These are phyloP conservation scores for Leccinum olivaceopallidum DNA, from an alignment of 768 basidiomycete genomes.

Conservation along the genomic window DNA sequence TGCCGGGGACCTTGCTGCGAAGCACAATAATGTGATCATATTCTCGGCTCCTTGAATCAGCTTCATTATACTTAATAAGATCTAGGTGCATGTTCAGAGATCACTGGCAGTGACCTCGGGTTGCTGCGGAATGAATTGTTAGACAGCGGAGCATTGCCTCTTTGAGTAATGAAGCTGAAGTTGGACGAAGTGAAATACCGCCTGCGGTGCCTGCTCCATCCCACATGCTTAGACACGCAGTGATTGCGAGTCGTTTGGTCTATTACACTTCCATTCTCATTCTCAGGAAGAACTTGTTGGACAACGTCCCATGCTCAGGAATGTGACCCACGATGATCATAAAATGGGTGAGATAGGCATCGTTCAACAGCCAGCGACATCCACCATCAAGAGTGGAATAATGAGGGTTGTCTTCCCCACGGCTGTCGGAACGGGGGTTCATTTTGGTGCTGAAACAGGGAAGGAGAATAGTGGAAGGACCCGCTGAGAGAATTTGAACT, in stretches of 20 bases:
- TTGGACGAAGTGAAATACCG: background rate
- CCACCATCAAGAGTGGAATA: background rate
- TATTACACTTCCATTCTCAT: background rate
- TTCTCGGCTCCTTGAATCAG: too few species aligned
- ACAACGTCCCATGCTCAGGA: too few species aligned
- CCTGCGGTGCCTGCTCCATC: background rate
- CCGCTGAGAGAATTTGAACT: background rate
- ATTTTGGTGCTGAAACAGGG: too few species aligned
- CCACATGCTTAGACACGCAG: background rate
- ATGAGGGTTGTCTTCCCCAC: background rate
- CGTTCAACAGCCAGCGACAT: too few species aligned
- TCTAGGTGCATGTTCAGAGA: too few species aligned
- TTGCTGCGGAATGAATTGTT: too few species aligned
- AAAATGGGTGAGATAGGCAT: too few species aligned
- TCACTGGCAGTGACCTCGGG: background rate
- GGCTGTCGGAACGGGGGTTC: background rate
- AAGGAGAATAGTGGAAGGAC: background rate
- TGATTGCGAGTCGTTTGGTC: background rate
- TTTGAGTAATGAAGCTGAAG: background rate
- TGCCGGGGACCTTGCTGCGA: too few species aligned
- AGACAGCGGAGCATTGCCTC: too few species aligned
- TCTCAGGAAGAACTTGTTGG: background rate
- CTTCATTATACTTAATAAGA: too few species aligned
- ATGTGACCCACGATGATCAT: too few species aligned
- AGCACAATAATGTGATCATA: too few species aligned